phyloP scores from a whole-genome alignment of 805 yeast species.

The Zygotorulaspora danielsina region DNA sequence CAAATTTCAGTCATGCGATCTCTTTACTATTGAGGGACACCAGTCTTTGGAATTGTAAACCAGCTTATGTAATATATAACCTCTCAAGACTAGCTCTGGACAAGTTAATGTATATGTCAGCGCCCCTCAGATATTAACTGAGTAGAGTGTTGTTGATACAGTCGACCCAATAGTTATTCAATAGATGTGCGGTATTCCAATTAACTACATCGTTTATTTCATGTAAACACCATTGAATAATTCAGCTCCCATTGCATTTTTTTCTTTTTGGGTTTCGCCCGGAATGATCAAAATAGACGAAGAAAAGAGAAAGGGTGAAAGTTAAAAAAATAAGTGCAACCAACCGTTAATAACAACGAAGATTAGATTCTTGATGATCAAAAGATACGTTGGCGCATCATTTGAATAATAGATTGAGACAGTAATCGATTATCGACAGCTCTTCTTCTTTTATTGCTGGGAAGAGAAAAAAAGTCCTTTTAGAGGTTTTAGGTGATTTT shows the following conservation, averaged over 20 bases:
- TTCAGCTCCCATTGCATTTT: neutral
- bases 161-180: neutral
- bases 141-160: too few relatives aligned
- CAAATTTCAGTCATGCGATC: constrained; percentile 42
- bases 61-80: constrained; percentile 3
- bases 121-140: too few relatives aligned
- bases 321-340: constrained; percentile 3
- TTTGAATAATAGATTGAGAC: neutral
- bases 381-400: neutral
- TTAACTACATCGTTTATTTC: neutral
- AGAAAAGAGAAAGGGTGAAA: constrained; percentile 2
- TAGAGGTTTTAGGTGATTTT: neutral
- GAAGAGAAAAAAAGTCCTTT: neutral
- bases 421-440: neutral
- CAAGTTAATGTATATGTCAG: neutral
- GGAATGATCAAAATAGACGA: constrained; percentile 4
- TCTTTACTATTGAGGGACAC: constrained; percentile 27
- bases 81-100: neutral
- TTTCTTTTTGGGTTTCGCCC: neutral
- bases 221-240: too few relatives aligned
- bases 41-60: constrained; percentile 14
- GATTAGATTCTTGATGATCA: neutral
- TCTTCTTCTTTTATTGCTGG: neutral
- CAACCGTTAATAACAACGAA: neutral
- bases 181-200: neutral